phyloP scores from a whole-genome alignment of 768 basidiomycete species.

The Rhodotorula sphaerocarpa region DNA sequence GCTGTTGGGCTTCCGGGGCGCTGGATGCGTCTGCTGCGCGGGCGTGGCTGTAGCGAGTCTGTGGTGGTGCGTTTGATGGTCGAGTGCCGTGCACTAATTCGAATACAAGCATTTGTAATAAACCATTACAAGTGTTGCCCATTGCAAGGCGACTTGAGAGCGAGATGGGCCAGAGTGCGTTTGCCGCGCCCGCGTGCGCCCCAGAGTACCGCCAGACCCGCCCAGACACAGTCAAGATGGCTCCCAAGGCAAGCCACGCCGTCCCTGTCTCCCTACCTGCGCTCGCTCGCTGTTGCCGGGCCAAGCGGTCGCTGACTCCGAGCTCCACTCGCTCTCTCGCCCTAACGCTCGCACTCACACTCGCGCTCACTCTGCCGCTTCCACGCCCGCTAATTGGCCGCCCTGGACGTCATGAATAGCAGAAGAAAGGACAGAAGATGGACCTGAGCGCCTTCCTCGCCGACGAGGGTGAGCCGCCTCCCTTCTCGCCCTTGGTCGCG shows the following conservation, averaged over 20 bases:
- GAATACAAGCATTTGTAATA: too few relatives aligned
- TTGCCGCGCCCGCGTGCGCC: too few relatives aligned
- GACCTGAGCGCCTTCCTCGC: constrained; percentile 85
- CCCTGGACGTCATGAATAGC: constrained; percentile 51
- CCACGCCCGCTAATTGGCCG: neutral
- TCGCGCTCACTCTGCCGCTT: neutral
- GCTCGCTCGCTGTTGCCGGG: neutral
- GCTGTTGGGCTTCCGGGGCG: too few relatives aligned
- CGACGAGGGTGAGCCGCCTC: constrained; percentile 58
- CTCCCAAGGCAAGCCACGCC: constrained; percentile 34
- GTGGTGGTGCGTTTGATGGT: too few relatives aligned
- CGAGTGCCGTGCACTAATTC: too few relatives aligned
- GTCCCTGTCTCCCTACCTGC: neutral
- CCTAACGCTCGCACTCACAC: neutral
- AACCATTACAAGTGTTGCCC: too few relatives aligned
- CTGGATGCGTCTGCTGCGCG: too few relatives aligned
- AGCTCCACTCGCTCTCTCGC: neutral
- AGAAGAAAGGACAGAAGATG: constrained; percentile 85
- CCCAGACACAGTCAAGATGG: constrained; percentile 7
- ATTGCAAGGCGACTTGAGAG: too few relatives aligned
- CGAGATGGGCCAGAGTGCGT: too few relatives aligned
- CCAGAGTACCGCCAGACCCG: too few relatives aligned
- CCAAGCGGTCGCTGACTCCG: neutral
- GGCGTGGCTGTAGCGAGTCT: too few relatives aligned
- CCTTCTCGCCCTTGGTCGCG: neutral